phyloP scores from a whole-genome alignment of 208 protist species.

The Giardia muris region DNA sequence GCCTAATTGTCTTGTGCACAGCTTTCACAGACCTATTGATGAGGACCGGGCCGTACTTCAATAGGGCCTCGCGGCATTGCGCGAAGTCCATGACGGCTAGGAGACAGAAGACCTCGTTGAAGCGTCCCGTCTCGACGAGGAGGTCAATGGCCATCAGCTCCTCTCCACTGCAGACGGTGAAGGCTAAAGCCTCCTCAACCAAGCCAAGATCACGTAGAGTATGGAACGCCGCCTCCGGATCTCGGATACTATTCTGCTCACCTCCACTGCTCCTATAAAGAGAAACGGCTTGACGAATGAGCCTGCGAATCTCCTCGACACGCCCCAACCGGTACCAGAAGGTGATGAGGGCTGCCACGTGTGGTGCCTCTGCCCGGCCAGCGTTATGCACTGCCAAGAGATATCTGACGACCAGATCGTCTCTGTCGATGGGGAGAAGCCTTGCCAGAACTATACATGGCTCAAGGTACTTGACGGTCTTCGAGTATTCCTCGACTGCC shows the following conservation, averaged over 20 bases:
- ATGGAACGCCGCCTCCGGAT: neutral
- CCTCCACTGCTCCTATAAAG: neutral
- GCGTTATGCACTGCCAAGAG: neutral
- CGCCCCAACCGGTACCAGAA: neutral
- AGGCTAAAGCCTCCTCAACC: neutral
- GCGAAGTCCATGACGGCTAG: neutral
- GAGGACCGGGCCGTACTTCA: neutral
- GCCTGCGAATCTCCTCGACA: neutral
- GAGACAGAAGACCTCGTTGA: neutral
- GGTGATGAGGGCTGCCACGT: neutral
- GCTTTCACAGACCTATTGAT: neutral
- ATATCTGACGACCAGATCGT: neutral
- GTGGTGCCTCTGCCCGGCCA: neutral
- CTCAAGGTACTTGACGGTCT: neutral
- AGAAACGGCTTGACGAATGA: neutral
- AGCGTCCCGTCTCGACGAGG: neutral
- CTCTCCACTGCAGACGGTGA: neutral
- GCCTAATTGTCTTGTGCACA: neutral
- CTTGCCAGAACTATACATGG: neutral
- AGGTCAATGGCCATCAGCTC: neutral
- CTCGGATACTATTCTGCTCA: neutral
- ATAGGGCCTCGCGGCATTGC: neutral
- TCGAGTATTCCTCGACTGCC: neutral
- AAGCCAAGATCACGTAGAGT: neutral
- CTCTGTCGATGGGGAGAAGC: neutral